These are phyloP conservation scores for Suillus occidentalis DNA, from an alignment of 768 basidiomycete genomes.

Conservation along the genomic window DNA sequence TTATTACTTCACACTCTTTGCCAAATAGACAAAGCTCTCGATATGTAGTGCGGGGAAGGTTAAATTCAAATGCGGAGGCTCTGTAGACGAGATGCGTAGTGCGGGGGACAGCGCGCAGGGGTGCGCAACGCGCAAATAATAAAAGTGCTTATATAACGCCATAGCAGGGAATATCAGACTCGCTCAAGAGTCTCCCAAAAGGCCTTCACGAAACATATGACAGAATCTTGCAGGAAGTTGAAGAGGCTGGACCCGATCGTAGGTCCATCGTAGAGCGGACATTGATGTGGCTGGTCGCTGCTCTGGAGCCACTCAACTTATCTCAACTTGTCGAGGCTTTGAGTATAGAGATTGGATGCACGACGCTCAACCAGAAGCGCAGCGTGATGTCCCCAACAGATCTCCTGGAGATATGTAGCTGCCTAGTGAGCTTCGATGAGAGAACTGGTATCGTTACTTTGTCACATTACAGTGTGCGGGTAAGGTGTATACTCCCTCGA, in stretches of 20 bases:
- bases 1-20: no score
- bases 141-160: no score
- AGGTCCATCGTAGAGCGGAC: slow-evolving; percentile 5
- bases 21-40: no score
- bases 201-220: slow-evolving; percentile 23
- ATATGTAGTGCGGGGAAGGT: no score
- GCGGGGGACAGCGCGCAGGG: no score
- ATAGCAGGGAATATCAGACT: slow-evolving; percentile 12
- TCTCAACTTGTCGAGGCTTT: slow-evolving; percentile 16
- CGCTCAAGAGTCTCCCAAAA: slow-evolving; percentile 16
- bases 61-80: no score
- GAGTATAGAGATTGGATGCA: slow-evolving; percentile 10
- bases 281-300: slow-evolving; percentile 19
- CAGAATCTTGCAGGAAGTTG: slow-evolving; percentile 18
- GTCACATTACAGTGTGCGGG: slow-evolving; percentile 28
- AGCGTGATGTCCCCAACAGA: slow-evolving; percentile 9
- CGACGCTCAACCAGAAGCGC: slow-evolving; percentile 7
- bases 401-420: slow-evolving; percentile 17
- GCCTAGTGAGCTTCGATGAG: slow-evolving; percentile 17
- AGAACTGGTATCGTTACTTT: slow-evolving; percentile 12
- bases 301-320: slow-evolving; percentile 16
- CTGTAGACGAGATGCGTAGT: no score
- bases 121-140: no score
- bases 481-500: background rate
- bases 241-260: background rate